Percentiles rank a stretch among this genome's conserved stretches.
These are phyloP conservation scores for Solanum corneliomulleri DNA, from an alignment of 257 asterid species.

Conservation along the genomic window DNA sequence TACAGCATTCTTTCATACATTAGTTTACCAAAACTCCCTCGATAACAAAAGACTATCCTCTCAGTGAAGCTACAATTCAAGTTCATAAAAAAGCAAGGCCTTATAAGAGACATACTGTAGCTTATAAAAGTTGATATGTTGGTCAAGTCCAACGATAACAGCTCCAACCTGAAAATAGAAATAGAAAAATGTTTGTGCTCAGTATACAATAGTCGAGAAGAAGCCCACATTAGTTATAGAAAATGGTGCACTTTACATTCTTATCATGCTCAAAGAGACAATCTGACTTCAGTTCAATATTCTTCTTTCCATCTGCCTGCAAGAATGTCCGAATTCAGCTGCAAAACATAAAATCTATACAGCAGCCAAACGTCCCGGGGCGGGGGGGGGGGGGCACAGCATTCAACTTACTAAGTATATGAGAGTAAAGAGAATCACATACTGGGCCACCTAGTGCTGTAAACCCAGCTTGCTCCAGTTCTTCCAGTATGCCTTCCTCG, in stretches of 20 bases:
- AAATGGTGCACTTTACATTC: constrained; percentile 28
- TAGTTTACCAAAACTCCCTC: background rate
- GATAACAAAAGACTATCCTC: background rate
- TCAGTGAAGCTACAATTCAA: background rate
- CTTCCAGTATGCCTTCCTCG: constrained; percentile 84
- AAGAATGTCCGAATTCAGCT: constrained; percentile 7
- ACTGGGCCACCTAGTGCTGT: constrained; percentile 84
- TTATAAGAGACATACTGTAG: constrained; percentile 45
- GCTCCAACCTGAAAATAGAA: constrained; percentile 77
- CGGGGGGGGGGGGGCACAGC: background rate
- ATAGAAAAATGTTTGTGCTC: background rate
- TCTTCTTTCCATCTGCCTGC: constrained; percentile 85
- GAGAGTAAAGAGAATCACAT: constrained; percentile 19
- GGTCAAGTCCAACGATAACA: constrained; percentile 90
- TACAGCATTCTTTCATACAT: background rate
- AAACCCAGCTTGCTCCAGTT: constrained; percentile 72
- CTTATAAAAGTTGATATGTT: constrained; percentile 67
- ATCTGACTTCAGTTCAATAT: constrained; percentile 41
- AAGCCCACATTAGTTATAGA: background rate
- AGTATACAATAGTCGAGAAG: background rate
- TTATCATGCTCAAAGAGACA: constrained; percentile 60
- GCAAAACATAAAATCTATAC: background rate
- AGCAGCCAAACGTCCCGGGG: background rate
- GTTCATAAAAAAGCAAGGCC: background rate
- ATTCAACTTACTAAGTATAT: background rate